Evolutionary conservation across 2,329 filamentous ascomycete genomes (phyloP), one percentile per base, ranked within the genome.

Genomic region (Pezicula radicicola): DNA sequence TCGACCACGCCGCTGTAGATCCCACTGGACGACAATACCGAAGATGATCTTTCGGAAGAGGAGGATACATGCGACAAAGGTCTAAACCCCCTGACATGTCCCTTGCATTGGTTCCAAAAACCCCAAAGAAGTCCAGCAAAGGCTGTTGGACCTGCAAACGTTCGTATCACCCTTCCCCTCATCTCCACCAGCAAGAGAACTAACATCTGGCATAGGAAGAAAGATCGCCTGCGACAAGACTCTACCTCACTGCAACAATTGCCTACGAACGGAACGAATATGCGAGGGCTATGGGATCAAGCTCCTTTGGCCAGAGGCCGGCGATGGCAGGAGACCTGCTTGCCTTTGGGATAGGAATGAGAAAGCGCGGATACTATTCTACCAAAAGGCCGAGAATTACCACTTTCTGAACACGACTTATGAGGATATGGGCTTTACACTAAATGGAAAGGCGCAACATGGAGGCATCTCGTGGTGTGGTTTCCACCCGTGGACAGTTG

Each of bases 141-240:
- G 69, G 69, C 53, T 74, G 71, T 51, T 74, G 71, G 72, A 74
- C 71, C 27, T 74, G 71, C 62, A 74, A 72, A 66, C 67, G 71
- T 73, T 62, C 66, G 66, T 12, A 13, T 25, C 21, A 13, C 21
- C 27, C 42, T 30, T 13, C 37, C 18, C 62, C 46, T 52, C 37
- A 53, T 42, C 45, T 36, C 25, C 36, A 42, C 49, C 42, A 25
- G 30, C 37, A 30, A 48, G 35, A 13, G 21, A 18, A 30, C 52
- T 50, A 48, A 15, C 49, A 54, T 13, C 42, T 55, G 44, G 28
- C 49, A 51, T 49, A 77, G 74, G 69, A 54, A 72, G 74, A 51
- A 77, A 77, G 60, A 72, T 77, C 52, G 73, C 74, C 42, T 77
- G 75, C 55, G 75, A 77, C 60, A 69, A 70, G 48, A 62, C 64